Conservation (phyloP, 352 stramenopile genomes). For the Thalassiosira mediterranea region DNA sequence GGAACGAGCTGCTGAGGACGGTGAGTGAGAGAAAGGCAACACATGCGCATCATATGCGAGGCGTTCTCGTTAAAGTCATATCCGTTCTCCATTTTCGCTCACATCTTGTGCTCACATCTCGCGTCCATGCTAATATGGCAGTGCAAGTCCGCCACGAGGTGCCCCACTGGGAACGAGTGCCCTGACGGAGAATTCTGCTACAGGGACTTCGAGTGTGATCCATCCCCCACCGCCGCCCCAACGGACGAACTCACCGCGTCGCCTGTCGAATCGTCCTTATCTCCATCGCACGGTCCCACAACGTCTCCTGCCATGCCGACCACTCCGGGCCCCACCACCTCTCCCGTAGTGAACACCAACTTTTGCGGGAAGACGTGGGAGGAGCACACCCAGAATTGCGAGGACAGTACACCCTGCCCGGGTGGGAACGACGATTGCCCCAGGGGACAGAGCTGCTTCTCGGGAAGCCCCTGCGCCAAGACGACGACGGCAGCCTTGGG, state of each 20-base stretch:
- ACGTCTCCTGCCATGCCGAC: background rate
- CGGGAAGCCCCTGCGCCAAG: slow-evolving; percentile 23
- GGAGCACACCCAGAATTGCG: slow-evolving; percentile 11
- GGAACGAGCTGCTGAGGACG: no score
- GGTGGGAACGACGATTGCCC: slow-evolving; percentile 26
- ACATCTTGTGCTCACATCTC: no score
- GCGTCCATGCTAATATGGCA: background rate
- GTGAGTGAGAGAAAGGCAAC: no score
- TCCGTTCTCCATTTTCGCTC: no score
- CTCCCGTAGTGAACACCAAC: slow-evolving; percentile 16
- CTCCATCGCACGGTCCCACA: background rate
- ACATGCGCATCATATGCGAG: no score
- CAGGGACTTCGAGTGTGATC: background rate
- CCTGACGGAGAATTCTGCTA: background rate
- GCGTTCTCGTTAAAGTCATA: no score
- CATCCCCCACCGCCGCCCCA: background rate
- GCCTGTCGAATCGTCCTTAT: no score
- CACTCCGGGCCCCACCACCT: background rate
- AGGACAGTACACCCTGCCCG: slow-evolving; percentile 16
- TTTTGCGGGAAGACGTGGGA: slow-evolving; percentile 26
- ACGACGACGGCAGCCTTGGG: slow-evolving; percentile 1
- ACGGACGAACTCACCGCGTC: no score
- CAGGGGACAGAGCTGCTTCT: slow-evolving; percentile 22
- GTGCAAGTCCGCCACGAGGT: background rate
- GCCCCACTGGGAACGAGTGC: background rate